These are phyloP conservation scores for Ilyonectria mors-panacis DNA, from an alignment of 2,329 filamentous ascomycete species.

Conservation along the genomic window DNA sequence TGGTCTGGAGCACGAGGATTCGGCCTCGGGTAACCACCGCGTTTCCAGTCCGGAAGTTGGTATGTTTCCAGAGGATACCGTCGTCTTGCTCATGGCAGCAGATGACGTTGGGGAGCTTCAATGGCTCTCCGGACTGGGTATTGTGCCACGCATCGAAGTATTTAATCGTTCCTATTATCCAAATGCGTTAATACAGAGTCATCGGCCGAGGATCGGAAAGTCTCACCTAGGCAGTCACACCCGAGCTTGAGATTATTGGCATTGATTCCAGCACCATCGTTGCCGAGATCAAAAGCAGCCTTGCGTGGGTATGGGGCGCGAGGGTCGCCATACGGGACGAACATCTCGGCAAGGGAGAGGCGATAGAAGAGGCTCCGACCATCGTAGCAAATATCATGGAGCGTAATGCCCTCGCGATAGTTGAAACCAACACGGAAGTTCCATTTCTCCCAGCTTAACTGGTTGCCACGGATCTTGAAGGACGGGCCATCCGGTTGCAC, in stretches of 20 bases:
- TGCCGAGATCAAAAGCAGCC: slow-evolving; percentile 79
- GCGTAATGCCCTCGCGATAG: slow-evolving; percentile 76
- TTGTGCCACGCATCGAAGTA: slow-evolving; percentile 55
- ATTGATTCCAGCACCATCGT: slow-evolving; percentile 74
- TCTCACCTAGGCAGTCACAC: slow-evolving; percentile 67
- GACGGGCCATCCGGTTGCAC: slow-evolving; percentile 52
- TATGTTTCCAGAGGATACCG: slow-evolving; percentile 75
- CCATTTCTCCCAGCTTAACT: slow-evolving; percentile 74
- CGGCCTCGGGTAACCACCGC: slow-evolving; percentile 70
- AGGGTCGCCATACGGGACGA: slow-evolving; percentile 72
- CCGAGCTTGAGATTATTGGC: slow-evolving; percentile 77
- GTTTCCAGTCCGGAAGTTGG: slow-evolving; percentile 70
- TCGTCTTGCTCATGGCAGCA: slow-evolving; percentile 56
- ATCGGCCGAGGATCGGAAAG: no score
- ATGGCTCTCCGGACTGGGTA: slow-evolving; percentile 49
- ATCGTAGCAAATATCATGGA: slow-evolving; percentile 79
- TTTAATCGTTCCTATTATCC: slow-evolving; percentile 57
- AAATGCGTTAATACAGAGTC: no score
- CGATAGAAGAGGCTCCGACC: slow-evolving; percentile 75
- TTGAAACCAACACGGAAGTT: slow-evolving; percentile 78
- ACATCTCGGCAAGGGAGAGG: slow-evolving; percentile 76
- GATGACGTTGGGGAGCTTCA: slow-evolving; percentile 53
- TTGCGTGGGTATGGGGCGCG: slow-evolving; percentile 72
- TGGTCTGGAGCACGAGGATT: slow-evolving; percentile 72
- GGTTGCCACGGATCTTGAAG: slow-evolving; percentile 60